Percentiles rank a stretch among this genome's conserved stretches.
Evolutionary conservation across 805 yeast species (phyloP).

Genomic region (Vanderwaltozyma polyspora): DNA sequence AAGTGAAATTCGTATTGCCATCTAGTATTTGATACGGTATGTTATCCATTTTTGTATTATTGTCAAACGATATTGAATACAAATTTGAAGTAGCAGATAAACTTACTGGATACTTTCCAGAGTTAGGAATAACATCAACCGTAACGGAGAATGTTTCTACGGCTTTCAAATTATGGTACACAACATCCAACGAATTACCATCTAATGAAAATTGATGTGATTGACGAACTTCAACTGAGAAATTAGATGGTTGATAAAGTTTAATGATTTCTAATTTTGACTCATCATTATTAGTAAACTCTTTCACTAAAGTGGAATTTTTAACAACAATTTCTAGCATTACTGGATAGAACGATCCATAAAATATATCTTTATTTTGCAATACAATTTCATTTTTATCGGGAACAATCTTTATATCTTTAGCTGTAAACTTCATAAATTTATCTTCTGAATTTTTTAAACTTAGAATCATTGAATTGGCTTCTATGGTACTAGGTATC

Average conservation of each 20-base stretch:
- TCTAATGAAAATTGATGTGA: conserved; percentile 12
- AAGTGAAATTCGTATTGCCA: conserved; percentile 10
- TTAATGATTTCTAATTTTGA: conserved; percentile 1
- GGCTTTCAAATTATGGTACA: conserved; percentile 5
- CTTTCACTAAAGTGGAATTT: conserved; percentile 16
- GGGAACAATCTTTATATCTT: conserved; percentile 4
- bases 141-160: conserved; percentile 3
- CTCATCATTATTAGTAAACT: conserved; percentile 7
- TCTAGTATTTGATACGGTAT: conserved; percentile 12
- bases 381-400: conserved; percentile 6
- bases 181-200: conserved; percentile 10
- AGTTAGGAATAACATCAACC: conserved; percentile 2
- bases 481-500: conserved; percentile 11
- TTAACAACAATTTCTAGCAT: conserved; percentile 17
- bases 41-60: neutral
- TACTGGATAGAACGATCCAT: conserved; percentile 15
- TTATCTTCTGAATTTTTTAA: conserved; percentile 12
- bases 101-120: neutral
- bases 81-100: neutral
- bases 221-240: conserved; percentile 11
- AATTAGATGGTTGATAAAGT: conserved; percentile 10
- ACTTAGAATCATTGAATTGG: conserved; percentile 11
- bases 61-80: conserved; percentile 3
- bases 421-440: conserved; percentile 6
- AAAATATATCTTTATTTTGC: conserved; percentile 13